Percentiles rank a stretch among this genome's conserved stretches.
These are phyloP conservation scores for Entomortierella parvispora DNA, from an alignment of 192 early-diverging fungal genomes.

Conservation along the genomic window DNA sequence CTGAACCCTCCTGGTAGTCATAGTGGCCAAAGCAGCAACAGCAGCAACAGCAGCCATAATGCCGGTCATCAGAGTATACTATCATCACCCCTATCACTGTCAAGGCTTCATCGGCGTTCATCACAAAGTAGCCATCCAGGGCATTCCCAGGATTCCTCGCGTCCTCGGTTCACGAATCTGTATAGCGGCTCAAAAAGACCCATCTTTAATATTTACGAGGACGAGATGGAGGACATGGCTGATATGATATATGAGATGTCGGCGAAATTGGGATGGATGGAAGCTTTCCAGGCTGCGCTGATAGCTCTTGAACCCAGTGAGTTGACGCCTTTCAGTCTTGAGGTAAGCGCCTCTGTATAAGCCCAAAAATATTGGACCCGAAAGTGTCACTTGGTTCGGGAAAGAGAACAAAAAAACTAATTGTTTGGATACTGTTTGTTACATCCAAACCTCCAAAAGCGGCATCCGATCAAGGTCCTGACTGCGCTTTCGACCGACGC, in stretches of 20 bases:
- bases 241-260: conserved; percentile 28
- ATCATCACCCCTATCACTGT: too few relatives aligned
- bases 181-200: conserved; percentile 20
- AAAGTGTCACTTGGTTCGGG: too few relatives aligned
- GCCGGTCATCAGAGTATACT: too few relatives aligned
- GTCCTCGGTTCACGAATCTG: conserved; percentile 20
- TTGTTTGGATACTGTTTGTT: too few relatives aligned
- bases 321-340: not conserved
- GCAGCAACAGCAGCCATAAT: not conserved
- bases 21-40: not conserved
- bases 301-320: conserved; percentile 2
- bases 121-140: conserved; percentile 1
- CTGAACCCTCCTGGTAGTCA: too few relatives aligned
- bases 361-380: too few relatives aligned
- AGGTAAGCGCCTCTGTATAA: conserved; percentile 11
- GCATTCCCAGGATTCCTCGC: not conserved
- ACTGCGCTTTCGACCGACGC: not conserved
- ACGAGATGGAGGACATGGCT: conserved; percentile 36
- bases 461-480: conserved; percentile 22
- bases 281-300: conserved; percentile 28
- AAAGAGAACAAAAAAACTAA: too few relatives aligned
- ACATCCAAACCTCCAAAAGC: not conserved
- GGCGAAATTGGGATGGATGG: conserved; percentile 20
- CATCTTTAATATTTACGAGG: conserved; percentile 48
- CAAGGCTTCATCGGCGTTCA: not conserved